Evolutionary conservation across 2,329 filamentous ascomycete genomes (phyloP), one percentile per base, ranked within the genome.

Genomic region (Trichoderma gracile): DNA sequence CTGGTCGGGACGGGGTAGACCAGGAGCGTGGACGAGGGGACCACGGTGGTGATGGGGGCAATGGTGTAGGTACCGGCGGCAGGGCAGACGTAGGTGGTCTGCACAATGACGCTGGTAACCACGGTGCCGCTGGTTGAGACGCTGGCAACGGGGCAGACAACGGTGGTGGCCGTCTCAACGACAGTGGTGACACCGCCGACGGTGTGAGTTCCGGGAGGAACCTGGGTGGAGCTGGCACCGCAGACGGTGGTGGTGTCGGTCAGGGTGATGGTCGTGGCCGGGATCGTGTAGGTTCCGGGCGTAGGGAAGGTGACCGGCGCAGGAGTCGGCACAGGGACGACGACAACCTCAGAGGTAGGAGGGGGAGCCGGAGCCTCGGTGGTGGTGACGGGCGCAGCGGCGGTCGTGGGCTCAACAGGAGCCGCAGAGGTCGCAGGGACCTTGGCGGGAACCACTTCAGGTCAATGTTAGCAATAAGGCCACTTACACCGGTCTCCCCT

Each of bases 1-100:
- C 80, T 85, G 68, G 85, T 85, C 61, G 89, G 84, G 66, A 83
- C 84, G 58, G 90, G 89, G 78, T 88, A 88, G 72, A 87, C 84
- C 64, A 89, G 79, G 68, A 82, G 80, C 57, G 81, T 83, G 66
- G 82, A 81, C 70, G 79, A 78, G 64, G 81, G 77, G 69, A 86
- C 81, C 40, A 80, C 81, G 69, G 86, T 89, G 74, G 87, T 90
- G 74, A 82, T 82, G 64, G 89, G 86, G 69, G 82, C 87, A 71
- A 93, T 87, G 74, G 88, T 92, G 83, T 92, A 93, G 64, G 88
- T 91, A 76, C 90, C 90, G 72, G 89, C 81, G 56, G 81, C 81
- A 67, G 89, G 89, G 87, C 89, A 92, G 73, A 89, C 84, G 73
- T 88, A 91, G 73, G 86, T 88, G 73, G 89, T 92, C 71, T 81